Percentiles rank a stretch among this genome's conserved stretches.
Evolutionary conservation across 495 filamentous ascomycete genomes (phyloP).

Genomic region (Bombardia bombarda): DNA sequence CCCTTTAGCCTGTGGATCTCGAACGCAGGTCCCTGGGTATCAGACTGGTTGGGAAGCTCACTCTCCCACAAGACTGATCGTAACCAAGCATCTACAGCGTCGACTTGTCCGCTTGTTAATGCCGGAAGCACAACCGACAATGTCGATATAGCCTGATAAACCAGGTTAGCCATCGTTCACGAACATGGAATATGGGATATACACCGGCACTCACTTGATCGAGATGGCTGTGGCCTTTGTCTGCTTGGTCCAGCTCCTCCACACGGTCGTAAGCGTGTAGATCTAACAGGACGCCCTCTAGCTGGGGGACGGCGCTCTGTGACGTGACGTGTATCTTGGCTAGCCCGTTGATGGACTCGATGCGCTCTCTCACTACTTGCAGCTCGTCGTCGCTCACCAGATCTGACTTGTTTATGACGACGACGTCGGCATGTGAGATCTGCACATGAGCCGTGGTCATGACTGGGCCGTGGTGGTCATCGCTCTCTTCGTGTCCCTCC

Average conservation of each 20-base stretch:
- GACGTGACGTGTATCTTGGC: constrained; percentile 78
- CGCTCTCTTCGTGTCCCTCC: constrained; percentile 45
- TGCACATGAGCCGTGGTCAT: constrained; percentile 91
- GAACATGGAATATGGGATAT: constrained; percentile 3
- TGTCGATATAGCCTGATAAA: constrained; percentile 77
- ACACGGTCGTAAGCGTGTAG: constrained; percentile 88
- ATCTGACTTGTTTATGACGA: constrained; percentile 93
- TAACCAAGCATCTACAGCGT: constrained; percentile 71
- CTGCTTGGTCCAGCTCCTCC: constrained; percentile 53
- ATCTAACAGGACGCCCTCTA: constrained; percentile 81
- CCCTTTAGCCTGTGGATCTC: constrained; percentile 88
- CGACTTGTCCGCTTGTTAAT: constrained; percentile 45
- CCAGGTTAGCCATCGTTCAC: background rate
- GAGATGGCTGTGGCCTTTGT: constrained; percentile 68
- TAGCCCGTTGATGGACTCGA: constrained; percentile 79
- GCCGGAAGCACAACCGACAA: constrained; percentile 55
- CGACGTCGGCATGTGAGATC: constrained; percentile 93
- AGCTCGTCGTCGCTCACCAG: constrained; percentile 67
- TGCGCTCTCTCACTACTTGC: constrained; percentile 51
- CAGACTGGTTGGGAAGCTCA: constrained; percentile 42
- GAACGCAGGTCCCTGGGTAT: constrained; percentile 25
- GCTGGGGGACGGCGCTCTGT: constrained; percentile 66
- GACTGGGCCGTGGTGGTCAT: constrained; percentile 44
- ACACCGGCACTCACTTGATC: constrained; percentile 59
- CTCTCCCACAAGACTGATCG: constrained; percentile 78